Evolutionary conservation across 2,329 filamentous ascomycete species (phyloP).

Genomic region (Dendryphion nanum): DNA sequence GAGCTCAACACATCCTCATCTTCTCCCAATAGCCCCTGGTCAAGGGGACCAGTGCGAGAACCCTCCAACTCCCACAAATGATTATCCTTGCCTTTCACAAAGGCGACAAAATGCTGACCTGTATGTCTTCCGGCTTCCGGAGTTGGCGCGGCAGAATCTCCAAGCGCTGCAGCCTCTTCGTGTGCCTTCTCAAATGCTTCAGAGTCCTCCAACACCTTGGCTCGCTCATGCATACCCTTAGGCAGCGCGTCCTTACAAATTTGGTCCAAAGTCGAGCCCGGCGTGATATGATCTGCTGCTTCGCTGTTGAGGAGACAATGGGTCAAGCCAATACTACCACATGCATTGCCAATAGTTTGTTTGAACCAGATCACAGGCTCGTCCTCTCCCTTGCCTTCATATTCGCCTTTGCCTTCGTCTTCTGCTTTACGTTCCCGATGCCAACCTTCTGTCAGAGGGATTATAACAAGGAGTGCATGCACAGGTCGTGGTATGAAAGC

Average conservation of each 20-base stretch:
- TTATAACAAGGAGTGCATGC: constrained; percentile 56
- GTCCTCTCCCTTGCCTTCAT: constrained; percentile 46
- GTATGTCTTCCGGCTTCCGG: constrained; percentile 24
- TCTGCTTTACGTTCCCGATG: constrained; percentile 42
- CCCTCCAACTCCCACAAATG: constrained; percentile 51
- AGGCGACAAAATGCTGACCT: constrained; percentile 47
- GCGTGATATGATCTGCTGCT: constrained; percentile 42
- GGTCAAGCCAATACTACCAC: constrained; percentile 58
- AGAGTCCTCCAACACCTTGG: constrained; percentile 52
- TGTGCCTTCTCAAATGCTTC: constrained; percentile 45
- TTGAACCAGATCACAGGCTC: constrained; percentile 60
- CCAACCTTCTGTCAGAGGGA: constrained; percentile 43
- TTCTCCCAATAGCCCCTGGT: constrained; percentile 40
- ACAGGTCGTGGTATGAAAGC: constrained; percentile 53
- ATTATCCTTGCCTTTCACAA: constrained; percentile 47
- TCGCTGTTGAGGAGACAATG: constrained; percentile 55
- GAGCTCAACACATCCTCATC: constrained; percentile 47
- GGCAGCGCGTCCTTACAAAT: constrained; percentile 47
- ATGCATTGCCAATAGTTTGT: constrained; percentile 59
- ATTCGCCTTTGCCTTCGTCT: constrained; percentile 41
- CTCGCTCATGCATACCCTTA: constrained; percentile 47
- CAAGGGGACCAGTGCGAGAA: constrained; percentile 44
- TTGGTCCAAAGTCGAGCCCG: constrained; percentile 45
- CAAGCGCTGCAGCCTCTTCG: constrained; percentile 41
- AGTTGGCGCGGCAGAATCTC: constrained; percentile 39